A percentile compares a stretch with the other conserved stretches of the same genome.
Conservation (phyloP, 352 stramenopile species). For the Globisporangium solare region DNA sequence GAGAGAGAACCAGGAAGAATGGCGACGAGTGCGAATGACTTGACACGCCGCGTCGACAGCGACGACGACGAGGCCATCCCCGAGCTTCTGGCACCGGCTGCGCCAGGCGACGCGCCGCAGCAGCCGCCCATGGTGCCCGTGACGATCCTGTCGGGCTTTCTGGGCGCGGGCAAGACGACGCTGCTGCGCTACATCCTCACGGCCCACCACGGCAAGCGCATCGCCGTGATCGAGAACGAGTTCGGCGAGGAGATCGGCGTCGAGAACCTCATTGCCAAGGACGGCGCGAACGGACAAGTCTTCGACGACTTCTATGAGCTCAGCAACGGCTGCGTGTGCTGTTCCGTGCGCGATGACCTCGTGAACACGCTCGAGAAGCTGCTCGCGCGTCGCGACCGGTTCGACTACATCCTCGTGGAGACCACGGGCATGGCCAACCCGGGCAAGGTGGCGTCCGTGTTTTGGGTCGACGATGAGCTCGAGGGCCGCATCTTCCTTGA, state of each 20-base stretch:
- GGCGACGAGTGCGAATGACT: no score
- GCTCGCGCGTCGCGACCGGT: constrained; percentile 67
- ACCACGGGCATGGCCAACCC: constrained; percentile 93
- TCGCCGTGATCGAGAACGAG: constrained; percentile 99
- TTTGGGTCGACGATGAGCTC: constrained; percentile 95
- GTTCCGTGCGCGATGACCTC: constrained; percentile 92
- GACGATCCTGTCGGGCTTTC: constrained; percentile 95
- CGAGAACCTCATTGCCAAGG: constrained; percentile 88
- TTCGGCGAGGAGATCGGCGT: constrained; percentile 96
- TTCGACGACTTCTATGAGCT: constrained; percentile 93
- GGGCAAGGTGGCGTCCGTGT: constrained; percentile 93
- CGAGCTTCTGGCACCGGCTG: no score
- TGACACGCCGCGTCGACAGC: no score
- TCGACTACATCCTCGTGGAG: constrained; percentile 94
- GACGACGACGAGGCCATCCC: no score
- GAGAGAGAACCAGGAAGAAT: no score
- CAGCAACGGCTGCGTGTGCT: constrained; percentile 98
- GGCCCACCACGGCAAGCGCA: constrained; percentile 88
- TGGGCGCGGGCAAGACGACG: constrained; percentile 96
- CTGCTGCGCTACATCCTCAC: constrained; percentile 97
- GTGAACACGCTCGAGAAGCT: constrained; percentile 83
- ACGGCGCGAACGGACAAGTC: constrained; percentile 51
- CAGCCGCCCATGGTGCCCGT: constrained; percentile 57
- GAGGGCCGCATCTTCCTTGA: constrained; percentile 89
- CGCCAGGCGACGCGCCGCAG: no score